Evolutionary conservation across 2,329 filamentous ascomycete species (phyloP).

Genomic region (Myriosclerotinia duriaeana): DNA sequence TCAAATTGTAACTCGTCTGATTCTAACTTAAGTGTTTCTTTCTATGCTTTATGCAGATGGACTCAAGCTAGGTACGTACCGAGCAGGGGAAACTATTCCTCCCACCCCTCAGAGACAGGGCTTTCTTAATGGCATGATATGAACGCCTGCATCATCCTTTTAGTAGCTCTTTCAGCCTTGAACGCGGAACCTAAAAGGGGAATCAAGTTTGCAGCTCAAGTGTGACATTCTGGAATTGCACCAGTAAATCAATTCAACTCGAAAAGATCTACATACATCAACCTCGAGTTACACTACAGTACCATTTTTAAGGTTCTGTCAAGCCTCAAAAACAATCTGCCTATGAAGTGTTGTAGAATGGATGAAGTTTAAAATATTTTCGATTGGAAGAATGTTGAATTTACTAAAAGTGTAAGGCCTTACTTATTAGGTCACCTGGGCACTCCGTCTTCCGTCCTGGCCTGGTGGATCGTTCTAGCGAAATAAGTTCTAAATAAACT

Average conservation of each 20-base stretch:
- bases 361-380: neutral
- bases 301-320: neutral
- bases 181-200: neutral
- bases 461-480: neutral
- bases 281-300: neutral
- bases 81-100: neutral
- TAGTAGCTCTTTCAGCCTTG: neutral
- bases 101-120: neutral
- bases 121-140: neutral
- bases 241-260: neutral
- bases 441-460: too few species aligned
- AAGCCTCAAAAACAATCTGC: neutral
- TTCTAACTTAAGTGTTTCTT: neutral
- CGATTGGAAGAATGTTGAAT: neutral
- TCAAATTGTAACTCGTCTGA: too few species aligned
- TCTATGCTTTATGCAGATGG: neutral
- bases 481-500: neutral
- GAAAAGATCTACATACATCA: neutral
- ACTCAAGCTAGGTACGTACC: neutral
- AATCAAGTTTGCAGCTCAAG: neutral
- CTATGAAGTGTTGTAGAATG: neutral
- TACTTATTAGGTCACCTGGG: too few species aligned
- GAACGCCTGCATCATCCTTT: neutral
- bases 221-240: neutral
- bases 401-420: neutral